These are phyloP conservation scores for Amanita subjunquillea DNA, from an alignment of 768 basidiomycete genomes.

Conservation along the genomic window DNA sequence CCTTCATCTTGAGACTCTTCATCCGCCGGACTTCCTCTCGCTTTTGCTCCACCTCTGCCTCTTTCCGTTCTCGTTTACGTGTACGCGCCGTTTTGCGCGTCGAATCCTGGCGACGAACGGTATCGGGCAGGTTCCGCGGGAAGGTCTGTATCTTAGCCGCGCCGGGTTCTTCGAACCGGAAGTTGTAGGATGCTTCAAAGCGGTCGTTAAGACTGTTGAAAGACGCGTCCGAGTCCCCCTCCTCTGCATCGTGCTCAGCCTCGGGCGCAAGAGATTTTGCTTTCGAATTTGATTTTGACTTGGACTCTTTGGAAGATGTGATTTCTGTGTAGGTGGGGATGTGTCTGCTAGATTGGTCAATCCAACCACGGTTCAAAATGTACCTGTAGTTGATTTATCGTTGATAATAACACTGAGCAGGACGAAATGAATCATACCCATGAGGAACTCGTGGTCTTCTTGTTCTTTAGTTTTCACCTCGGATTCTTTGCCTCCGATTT, in stretches of 20 bases:
- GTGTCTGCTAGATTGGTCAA: conserved; percentile 65
- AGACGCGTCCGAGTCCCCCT: conserved; percentile 28
- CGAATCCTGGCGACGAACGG: conserved; percentile 64
- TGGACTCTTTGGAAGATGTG: conserved; percentile 30
- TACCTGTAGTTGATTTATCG: conserved; percentile 43
- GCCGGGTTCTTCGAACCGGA: conserved; percentile 93
- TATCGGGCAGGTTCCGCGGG: conserved; percentile 60
- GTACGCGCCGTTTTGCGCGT: conserved; percentile 80
- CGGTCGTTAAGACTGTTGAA: conserved; percentile 88
- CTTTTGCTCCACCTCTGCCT: conserved; percentile 61
- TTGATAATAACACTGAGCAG: not conserved
- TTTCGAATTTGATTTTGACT: conserved; percentile 14
- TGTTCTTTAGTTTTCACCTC: conserved; percentile 39
- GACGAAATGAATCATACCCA: conserved; percentile 40
- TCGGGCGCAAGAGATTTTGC: conserved; percentile 15
- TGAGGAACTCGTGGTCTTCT: conserved; percentile 77
- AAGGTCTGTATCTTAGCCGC: conserved; percentile 43
- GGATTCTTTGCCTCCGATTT: conserved; percentile 20
- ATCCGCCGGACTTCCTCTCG: conserved; percentile 76
- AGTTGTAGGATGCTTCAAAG: conserved; percentile 96
- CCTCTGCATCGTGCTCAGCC: conserved; percentile 31
- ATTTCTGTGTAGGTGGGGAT: conserved; percentile 85
- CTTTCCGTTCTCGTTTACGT: conserved; percentile 66
- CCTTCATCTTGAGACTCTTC: conserved; percentile 78
- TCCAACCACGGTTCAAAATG: conserved; percentile 96